Evolutionary conservation across 192 early-diverging fungal species (phyloP).

Genomic region (Lobulomyces angularis): DNA sequence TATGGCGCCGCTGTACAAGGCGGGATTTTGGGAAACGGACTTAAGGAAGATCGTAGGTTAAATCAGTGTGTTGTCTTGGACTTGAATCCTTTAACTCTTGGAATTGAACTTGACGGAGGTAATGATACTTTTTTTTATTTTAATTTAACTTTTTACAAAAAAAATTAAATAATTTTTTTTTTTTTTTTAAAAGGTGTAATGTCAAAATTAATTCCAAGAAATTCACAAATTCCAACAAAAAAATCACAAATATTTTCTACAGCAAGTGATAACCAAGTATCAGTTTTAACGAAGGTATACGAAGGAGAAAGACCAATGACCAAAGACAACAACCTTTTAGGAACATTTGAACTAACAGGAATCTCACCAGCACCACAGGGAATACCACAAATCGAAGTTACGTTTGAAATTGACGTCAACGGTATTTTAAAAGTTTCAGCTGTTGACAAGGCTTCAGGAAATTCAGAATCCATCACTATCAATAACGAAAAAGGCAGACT

Average conservation of each 20-base stretch:
- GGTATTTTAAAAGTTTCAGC: conserved; percentile 63
- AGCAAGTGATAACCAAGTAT: conserved; percentile 74
- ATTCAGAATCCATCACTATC: conserved; percentile 86
- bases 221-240: conserved; percentile 85
- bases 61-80: conserved; percentile 65
- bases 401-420: conserved; percentile 17
- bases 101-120: conserved; percentile 93
- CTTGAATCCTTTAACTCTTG: conserved; percentile 80
- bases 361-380: conserved; percentile 69
- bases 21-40: conserved; percentile 60
- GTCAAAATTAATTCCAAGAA: conserved; percentile 85
- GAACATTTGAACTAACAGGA: conserved; percentile 68
- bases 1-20: conserved; percentile 88
- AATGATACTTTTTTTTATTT: too few species aligned
- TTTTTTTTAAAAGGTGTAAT: too few species aligned
- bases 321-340: conserved; percentile 84
- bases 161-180: too few species aligned
- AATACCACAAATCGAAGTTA: conserved; percentile 23
- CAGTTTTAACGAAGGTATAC: conserved; percentile 75
- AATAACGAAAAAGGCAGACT: conserved; percentile 87
- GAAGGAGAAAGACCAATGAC: conserved; percentile 80
- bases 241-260: conserved; percentile 84
- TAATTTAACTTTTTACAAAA: too few species aligned
- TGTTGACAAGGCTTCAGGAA: conserved; percentile 81
- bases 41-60: conserved; percentile 4